phyloP scores from a whole-genome alignment of 495 filamentous ascomycete genomes.

The Penicillium canariense region DNA sequence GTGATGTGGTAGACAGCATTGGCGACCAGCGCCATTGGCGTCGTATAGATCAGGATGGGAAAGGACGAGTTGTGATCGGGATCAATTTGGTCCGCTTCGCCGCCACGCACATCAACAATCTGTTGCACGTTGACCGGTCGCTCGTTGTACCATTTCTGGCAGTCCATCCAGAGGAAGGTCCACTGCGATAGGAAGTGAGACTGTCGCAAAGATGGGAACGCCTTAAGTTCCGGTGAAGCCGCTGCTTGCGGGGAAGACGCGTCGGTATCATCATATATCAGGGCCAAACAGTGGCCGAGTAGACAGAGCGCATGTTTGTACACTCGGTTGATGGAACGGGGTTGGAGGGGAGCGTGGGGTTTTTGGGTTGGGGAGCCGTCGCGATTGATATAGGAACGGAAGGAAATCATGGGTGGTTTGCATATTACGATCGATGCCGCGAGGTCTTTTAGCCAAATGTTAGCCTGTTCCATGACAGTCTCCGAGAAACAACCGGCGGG shows the following conservation, averaged over 20 bases:
- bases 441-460: slow-evolving; percentile 10
- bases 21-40: slow-evolving; percentile 31
- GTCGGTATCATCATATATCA: slow-evolving; percentile 23
- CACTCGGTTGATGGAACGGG: slow-evolving; percentile 9
- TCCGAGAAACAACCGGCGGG: not conserved
- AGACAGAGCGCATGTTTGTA: slow-evolving; percentile 24
- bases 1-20: slow-evolving; percentile 27
- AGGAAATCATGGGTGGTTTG: slow-evolving; percentile 18
- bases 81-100: slow-evolving; percentile 27
- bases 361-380: slow-evolving; percentile 20
- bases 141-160: slow-evolving; percentile 32
- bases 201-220: slow-evolving; percentile 23
- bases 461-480: too few species aligned
- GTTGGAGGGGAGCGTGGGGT: not conserved
- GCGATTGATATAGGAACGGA: slow-evolving; percentile 23
- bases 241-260: slow-evolving; percentile 5
- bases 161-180: slow-evolving; percentile 29
- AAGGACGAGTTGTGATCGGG: slow-evolving; percentile 25
- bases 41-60: slow-evolving; percentile 29
- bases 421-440: slow-evolving; percentile 16
- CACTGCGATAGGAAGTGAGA: slow-evolving; percentile 28
- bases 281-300: slow-evolving; percentile 19
- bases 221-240: slow-evolving; percentile 12
- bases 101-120: slow-evolving; percentile 27
- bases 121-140: slow-evolving; percentile 24